Base-by-base conservation (phyloP, 441 rosid genomes). In the Populus hybrid region DNA sequence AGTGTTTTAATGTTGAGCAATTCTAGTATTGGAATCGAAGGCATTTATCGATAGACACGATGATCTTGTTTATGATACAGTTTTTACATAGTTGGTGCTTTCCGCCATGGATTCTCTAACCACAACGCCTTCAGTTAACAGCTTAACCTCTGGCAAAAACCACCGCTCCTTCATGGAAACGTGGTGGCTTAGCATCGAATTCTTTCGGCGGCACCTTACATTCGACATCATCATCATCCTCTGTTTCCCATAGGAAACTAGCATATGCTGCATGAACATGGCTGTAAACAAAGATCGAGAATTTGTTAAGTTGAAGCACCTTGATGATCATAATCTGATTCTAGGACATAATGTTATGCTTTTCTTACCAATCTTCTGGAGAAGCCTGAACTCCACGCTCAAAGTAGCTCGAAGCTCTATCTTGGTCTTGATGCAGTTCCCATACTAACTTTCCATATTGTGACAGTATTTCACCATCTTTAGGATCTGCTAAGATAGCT, bases 181-280 rank as follows among this genome's bases (percentile, higher is more conserved):
- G 81, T 24, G 59, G 30, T 8, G 75, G 35, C 70, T 42, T n/a
- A 3, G 30, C 30, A 14, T 78, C 53, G 11, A 79, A 2, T 40
- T 69, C 77, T 12, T 20, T 24, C 3, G 76, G 78, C 11, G 32
- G 32, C 32, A 30, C 80, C 3, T 10, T 18, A 11, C 81, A 78
- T 70, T 81, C 32, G 32, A 30, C 32, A 30, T 30, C 85, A 32
- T 84, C 90, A 32, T 84, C 90, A 65, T 87, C 88, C 74, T 88
- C 92, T 1, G 78, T 75, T 71, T 90, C 89, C 95, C 95, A 88
- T 0, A 91, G 88, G 73, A 91, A 90, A 28, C 83, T 81, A 8
- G 95, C 95, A 82, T 91, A 91, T 53, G 93, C 90, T 53, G 95
- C 92, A 7, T 86, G 92, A 57, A 89, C 86, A 77, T 87, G 87